These are phyloP conservation scores for Fusarium scirpi DNA, from an alignment of 2,329 filamentous ascomycete species.

Conservation along the genomic window DNA sequence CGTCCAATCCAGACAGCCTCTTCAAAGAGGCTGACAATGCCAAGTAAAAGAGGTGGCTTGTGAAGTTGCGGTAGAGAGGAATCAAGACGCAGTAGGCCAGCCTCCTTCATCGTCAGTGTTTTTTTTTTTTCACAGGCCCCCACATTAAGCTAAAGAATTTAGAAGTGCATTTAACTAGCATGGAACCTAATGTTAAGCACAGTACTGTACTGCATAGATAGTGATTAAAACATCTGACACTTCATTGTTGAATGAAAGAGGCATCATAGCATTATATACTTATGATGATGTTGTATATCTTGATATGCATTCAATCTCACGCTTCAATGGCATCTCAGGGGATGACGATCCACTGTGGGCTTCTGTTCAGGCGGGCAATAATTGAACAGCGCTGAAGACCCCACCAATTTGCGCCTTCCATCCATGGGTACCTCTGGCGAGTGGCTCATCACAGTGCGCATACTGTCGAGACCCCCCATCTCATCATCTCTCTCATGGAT, in stretches of 20 bases:
- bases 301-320: conserved; percentile 6
- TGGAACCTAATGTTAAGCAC: conserved; percentile 24
- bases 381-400: conserved; percentile 32
- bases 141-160: conserved; percentile 30
- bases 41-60: conserved; percentile 25
- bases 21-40: conserved; percentile 15
- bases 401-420: conserved; percentile 34
- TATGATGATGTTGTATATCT: conserved; percentile 6
- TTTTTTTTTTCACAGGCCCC: conserved; percentile 23
- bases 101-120: conserved; percentile 11
- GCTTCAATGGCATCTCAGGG: conserved; percentile 29
- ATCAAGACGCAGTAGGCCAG: conserved; percentile 3
- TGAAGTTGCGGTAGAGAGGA: conserved; percentile 7
- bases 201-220: conserved; percentile 14
- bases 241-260: conserved; percentile 3
- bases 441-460: conserved; percentile 33
- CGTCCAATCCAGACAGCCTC: conserved; percentile 20
- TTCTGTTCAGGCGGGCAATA: conserved; percentile 25
- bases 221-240: not conserved
- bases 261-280: conserved; percentile 3
- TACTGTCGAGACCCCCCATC: conserved; percentile 26
- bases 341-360: conserved; percentile 36
- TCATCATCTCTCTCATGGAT: conserved; percentile 9
- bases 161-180: conserved; percentile 35
- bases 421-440: conserved; percentile 9